phyloP scores from a whole-genome alignment of 176 grass and related monocot species.

The Phyllostachys edulis region DNA sequence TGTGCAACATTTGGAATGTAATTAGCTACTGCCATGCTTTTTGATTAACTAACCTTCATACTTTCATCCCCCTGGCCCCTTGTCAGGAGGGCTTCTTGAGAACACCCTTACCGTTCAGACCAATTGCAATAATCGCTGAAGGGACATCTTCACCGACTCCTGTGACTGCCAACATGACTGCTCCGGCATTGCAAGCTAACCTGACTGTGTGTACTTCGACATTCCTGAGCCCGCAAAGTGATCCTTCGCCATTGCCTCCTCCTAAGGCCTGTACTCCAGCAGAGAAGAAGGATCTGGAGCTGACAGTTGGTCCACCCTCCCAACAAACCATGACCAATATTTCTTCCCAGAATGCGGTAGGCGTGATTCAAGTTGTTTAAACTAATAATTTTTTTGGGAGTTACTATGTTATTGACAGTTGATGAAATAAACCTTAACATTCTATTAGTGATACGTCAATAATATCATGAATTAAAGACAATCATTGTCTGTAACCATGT shows the following conservation, averaged over 20 bases:
- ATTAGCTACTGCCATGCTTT: background rate
- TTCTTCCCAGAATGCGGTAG: constrained; percentile 47
- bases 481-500: constrained; percentile 24
- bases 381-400: constrained; percentile 30
- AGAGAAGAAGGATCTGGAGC: constrained; percentile 45
- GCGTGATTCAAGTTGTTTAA: constrained; percentile 50
- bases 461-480: constrained; percentile 34
- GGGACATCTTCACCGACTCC: constrained; percentile 19
- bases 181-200: constrained; percentile 39
- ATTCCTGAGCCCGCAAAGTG: constrained; percentile 22
- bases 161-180: constrained; percentile 7
- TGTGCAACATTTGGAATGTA: background rate
- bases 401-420: constrained; percentile 35
- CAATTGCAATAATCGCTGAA: constrained; percentile 24
- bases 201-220: constrained; percentile 28
- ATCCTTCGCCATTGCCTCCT: constrained; percentile 14
- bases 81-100: constrained; percentile 38
- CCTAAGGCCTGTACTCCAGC: constrained; percentile 16
- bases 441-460: constrained; percentile 44
- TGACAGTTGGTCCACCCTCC: constrained; percentile 47
- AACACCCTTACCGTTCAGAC: constrained; percentile 30
- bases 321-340: constrained; percentile 50
- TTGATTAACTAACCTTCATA: constrained; percentile 12
- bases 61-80: background rate
- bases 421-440: constrained; percentile 42